A percentile compares a stretch with the other conserved stretches of the same genome.
Evolutionary conservation across 768 basidiomycete species (phyloP).

Genomic region (Termitomyces eurrhizus): DNA sequence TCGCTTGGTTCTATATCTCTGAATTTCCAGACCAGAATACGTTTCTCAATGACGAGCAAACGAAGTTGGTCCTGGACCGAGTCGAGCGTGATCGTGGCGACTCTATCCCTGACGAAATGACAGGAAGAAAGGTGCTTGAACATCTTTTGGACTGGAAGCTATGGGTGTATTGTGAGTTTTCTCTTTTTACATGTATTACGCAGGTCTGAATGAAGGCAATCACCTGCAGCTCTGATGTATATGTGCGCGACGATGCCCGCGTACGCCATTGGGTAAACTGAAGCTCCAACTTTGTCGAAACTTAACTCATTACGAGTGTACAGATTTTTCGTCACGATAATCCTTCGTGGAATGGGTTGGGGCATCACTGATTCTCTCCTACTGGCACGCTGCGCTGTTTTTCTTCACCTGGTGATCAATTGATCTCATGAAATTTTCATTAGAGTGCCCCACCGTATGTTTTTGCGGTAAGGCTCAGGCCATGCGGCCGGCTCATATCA

Average conservation of each 20-base stretch:
- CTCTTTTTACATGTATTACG: neutral
- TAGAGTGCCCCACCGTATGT: conserved; percentile 48
- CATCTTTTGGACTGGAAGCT: conserved; percentile 46
- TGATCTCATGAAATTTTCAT: neutral
- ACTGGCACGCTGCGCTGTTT: conserved; percentile 27
- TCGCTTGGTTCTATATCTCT: conserved; percentile 41
- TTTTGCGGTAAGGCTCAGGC: conserved; percentile 33
- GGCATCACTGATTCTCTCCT: conserved; percentile 36
- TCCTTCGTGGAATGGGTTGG: conserved; percentile 49
- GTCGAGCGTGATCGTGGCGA: conserved; percentile 48
- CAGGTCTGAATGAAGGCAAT: neutral
- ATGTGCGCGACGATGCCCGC: conserved; percentile 47
- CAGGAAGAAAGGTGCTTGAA: conserved; percentile 28
- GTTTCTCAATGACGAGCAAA: conserved; percentile 39
- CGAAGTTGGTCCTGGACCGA: conserved; percentile 37
- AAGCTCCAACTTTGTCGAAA: neutral
- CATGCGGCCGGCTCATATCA: neutral
- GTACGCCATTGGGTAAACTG: conserved; percentile 42
- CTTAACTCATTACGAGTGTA: conserved; percentile 1
- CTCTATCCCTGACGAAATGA: conserved; percentile 40
- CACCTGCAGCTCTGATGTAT: conserved; percentile 39
- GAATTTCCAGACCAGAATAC: conserved; percentile 47
- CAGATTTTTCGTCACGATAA: conserved; percentile 44
- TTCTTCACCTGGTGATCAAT: neutral
- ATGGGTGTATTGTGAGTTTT: conserved; percentile 38